Percentiles rank a stretch among this genome's conserved stretches.
Evolutionary conservation across 2,329 filamentous ascomycete species (phyloP).

Genomic region (Leptographium procerum): DNA sequence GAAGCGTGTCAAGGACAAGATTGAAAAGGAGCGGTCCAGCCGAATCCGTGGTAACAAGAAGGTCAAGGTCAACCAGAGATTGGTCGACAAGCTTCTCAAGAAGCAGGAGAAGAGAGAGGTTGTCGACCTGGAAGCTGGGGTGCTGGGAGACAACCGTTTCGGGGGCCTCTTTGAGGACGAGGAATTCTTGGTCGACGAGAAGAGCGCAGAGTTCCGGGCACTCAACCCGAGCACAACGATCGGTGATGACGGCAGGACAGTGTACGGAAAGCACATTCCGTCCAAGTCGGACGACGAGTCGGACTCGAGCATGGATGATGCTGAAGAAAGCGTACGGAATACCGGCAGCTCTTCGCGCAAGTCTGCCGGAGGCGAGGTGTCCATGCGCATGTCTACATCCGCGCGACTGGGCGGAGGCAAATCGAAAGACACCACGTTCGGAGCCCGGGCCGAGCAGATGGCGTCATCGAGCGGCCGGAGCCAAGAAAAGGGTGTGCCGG

Average conservation of each 20-base stretch:
- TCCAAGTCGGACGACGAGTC: neutral
- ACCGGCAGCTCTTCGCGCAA: conserved; percentile 14
- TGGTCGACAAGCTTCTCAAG: conserved; percentile 63
- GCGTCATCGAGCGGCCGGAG: conserved; percentile 14
- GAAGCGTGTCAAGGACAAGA: conserved; percentile 87
- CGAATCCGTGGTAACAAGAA: conserved; percentile 92
- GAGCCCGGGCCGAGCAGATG: conserved; percentile 40
- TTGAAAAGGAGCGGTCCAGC: conserved; percentile 92
- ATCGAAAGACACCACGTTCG: conserved; percentile 43
- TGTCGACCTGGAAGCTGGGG: conserved; percentile 47
- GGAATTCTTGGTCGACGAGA: conserved; percentile 87
- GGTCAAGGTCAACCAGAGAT: conserved; percentile 86
- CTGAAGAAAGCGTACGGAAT: conserved; percentile 19
- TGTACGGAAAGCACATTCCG: conserved; percentile 29
- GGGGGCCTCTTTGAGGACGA: conserved; percentile 81
- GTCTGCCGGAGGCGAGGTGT: conserved; percentile 19
- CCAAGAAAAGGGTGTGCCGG: conserved; percentile 26
- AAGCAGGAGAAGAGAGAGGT: conserved; percentile 48
- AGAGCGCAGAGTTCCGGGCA: conserved; percentile 70
- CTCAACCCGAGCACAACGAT: conserved; percentile 76
- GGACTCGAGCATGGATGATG: conserved; percentile 31
- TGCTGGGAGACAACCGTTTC: conserved; percentile 82
- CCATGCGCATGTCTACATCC: conserved; percentile 59
- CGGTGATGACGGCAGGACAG: conserved; percentile 28
- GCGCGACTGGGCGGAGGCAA: conserved; percentile 49